Percentiles rank a stretch among this genome's conserved stretches.
phyloP scores from a whole-genome alignment of 2,329 filamentous ascomycete genomes.

The Colletotrichum sp. region DNA sequence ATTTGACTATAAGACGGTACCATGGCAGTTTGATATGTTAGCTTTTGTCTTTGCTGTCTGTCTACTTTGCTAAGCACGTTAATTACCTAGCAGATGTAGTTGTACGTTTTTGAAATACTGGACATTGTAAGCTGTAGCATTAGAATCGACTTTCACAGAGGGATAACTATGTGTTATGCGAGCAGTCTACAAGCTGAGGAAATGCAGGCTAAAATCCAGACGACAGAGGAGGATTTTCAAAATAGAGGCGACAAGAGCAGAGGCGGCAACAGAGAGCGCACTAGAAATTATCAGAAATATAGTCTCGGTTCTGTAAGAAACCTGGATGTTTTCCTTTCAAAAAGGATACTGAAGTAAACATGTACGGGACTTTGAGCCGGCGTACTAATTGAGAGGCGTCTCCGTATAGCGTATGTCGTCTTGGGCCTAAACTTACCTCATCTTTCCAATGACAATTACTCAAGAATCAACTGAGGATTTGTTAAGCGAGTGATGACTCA shows the following conservation, averaged over 20 bases:
- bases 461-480: background rate
- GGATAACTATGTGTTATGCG: background rate
- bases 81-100: background rate
- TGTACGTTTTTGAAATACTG: fast-evolving
- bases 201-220: too few species aligned
- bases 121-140: fast-evolving
- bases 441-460: too few species aligned
- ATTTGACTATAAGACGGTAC: background rate
- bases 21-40: background rate
- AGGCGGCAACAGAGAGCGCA: too few species aligned
- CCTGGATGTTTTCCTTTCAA: background rate
- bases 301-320: background rate
- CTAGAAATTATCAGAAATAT: too few species aligned
- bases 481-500: background rate
- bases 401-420: background rate
- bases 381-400: background rate
- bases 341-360: background rate
- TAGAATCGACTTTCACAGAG: fast-evolving
- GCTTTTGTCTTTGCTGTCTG: background rate
- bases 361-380: too few species aligned
- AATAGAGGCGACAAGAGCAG: background rate
- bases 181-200: background rate
- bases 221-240: background rate
- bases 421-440: background rate
- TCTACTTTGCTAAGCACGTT: background rate